A percentile compares a stretch with the other conserved stretches of the same genome.
Evolutionary conservation across 225 moss, liverwort and hornwort genomes (phyloP).

Genomic region (Climacium dendroides): DNA sequence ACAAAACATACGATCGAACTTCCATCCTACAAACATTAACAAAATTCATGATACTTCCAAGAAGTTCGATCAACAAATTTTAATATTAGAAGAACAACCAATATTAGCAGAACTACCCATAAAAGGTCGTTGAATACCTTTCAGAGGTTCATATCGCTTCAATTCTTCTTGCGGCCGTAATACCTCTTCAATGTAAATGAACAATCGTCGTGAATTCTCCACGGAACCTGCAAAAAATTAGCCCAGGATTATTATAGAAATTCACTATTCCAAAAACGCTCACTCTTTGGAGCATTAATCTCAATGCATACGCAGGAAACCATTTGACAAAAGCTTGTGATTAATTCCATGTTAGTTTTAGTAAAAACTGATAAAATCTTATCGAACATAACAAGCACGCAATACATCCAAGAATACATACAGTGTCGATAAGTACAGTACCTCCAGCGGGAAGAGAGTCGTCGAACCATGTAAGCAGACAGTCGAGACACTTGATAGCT

Average conservation of each 20-base stretch:
- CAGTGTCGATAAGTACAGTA: constrained; percentile 1
- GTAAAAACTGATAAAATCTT: neutral
- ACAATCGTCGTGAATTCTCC: constrained; percentile 53
- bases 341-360: neutral
- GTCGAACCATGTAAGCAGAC: constrained; percentile 75
- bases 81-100: neutral
- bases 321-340: neutral
- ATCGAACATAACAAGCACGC: neutral
- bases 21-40: neutral
- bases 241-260: neutral
- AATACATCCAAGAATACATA: neutral
- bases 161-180: constrained; percentile 67
- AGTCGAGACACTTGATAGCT: constrained; percentile 69
- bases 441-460: constrained; percentile 85
- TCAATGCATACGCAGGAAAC: neutral
- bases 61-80: neutral
- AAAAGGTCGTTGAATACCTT: constrained; percentile 28
- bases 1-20: neutral
- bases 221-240: constrained; percentile 54
- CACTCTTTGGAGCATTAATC: neutral
- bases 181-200: constrained; percentile 56
- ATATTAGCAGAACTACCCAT: neutral
- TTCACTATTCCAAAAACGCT: neutral
- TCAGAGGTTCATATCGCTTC: constrained; percentile 75
- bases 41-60: neutral